These are phyloP conservation scores for Zancudomyces culisetae DNA, from an alignment of 371 early-diverging fungal species.

Conservation along the genomic window DNA sequence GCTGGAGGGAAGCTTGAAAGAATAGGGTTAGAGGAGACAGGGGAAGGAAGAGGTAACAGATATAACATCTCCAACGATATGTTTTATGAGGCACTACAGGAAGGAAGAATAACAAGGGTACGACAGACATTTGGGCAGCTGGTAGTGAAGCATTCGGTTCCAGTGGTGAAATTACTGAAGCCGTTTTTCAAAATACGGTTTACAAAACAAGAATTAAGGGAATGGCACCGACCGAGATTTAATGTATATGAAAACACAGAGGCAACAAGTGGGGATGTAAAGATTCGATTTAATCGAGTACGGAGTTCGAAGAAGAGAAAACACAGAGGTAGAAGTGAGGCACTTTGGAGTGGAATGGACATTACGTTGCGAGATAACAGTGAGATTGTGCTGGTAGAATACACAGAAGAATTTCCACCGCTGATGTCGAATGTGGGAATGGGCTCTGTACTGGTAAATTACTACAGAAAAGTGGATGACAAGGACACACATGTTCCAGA, in stretches of 20 bases:
- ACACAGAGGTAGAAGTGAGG: conserved; percentile 52
- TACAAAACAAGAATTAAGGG: conserved; percentile 70
- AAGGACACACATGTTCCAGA: conserved; percentile 59
- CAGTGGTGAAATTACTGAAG: conserved; percentile 75
- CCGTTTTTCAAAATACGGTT: conserved; percentile 77
- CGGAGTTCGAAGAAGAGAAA: conserved; percentile 29
- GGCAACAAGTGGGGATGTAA: too few species aligned
- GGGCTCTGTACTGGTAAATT: conserved; percentile 91
- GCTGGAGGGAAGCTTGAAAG: conserved; percentile 15
- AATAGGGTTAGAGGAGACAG: conserved; percentile 5
- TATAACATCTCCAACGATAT: conserved; percentile 95
- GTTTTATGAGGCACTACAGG: conserved; percentile 62
- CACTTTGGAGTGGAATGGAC: conserved; percentile 66
- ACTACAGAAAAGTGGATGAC: conserved; percentile 84
- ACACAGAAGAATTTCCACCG: conserved; percentile 97
- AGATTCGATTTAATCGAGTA: conserved; percentile 33
- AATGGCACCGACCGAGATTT: conserved; percentile 81
- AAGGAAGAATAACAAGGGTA: conserved; percentile 52
- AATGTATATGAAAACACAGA: conserved; percentile 32
- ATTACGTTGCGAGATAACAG: conserved; percentile 76
- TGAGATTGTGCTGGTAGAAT: conserved; percentile 82
- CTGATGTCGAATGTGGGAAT: conserved; percentile 91
- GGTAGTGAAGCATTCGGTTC: conserved; percentile 81
- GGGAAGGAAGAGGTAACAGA: conserved; percentile 31
- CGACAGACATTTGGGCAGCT: conserved; percentile 80